These are phyloP conservation scores for Alternaria arbusti DNA, from an alignment of 2,329 filamentous ascomycete species.

Conservation along the genomic window DNA sequence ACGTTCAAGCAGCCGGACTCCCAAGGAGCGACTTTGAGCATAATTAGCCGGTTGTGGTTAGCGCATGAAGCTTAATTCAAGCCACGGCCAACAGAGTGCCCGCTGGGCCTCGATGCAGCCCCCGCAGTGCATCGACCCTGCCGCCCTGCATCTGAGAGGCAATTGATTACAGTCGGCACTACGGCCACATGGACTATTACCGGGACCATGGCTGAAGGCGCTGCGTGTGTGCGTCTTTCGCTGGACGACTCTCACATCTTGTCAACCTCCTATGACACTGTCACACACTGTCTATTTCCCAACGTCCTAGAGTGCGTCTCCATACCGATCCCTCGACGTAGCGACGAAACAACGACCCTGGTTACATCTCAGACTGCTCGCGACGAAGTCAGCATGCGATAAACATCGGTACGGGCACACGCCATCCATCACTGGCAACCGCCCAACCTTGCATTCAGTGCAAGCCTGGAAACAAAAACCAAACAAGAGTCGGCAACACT, in stretches of 20 bases:
- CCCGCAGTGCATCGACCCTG: constrained; percentile 11
- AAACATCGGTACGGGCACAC: background rate
- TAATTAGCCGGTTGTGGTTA: constrained; percentile 32
- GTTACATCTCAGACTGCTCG: background rate
- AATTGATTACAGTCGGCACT: constrained; percentile 5
- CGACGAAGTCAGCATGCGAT: constrained; percentile 9
- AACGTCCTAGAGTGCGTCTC: background rate
- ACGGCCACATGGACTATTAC: constrained; percentile 20
- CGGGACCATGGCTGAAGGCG: constrained; percentile 17
- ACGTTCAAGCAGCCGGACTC: constrained; percentile 19
- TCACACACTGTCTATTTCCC: background rate
- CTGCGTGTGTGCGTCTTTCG: background rate
- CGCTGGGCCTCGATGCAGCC: constrained; percentile 12
- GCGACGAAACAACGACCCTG: background rate
- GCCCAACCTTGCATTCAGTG: background rate
- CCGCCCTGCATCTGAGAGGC: constrained; percentile 17
- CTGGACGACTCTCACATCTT: background rate
- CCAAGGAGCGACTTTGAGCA: constrained; percentile 38
- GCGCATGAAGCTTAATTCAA: constrained; percentile 19
- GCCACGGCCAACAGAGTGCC: constrained; percentile 16
- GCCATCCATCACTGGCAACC: background rate
- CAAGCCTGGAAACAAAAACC: constrained; percentile 6
- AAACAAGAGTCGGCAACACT: constrained; percentile 13
- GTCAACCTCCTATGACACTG: background rate
- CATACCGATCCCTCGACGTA: background rate